These are phyloP conservation scores for Schoenoplectus triqueter DNA, from an alignment of 202 grass and related monocot genomes.

Conservation along the genomic window DNA sequence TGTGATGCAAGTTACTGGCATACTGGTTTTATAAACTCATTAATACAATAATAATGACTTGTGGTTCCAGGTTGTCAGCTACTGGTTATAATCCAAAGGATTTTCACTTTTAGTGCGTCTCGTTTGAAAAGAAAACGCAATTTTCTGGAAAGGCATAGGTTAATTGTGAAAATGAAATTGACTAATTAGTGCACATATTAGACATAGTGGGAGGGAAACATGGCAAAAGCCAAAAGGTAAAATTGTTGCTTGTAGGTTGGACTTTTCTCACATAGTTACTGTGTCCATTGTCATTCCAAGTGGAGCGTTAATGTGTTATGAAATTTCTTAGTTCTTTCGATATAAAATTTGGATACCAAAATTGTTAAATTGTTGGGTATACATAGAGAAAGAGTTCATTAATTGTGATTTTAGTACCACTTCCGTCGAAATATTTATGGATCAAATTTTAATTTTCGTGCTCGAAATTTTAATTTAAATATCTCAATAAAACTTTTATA, in stretches of 20 bases:
- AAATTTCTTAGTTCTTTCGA: not conserved
- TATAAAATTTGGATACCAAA: not conserved
- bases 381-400: too few relatives aligned
- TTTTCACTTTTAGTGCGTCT: not conserved
- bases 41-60: not conserved
- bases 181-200: constrained; percentile 24
- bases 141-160: not conserved
- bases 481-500: too few relatives aligned
- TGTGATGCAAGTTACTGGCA: not conserved
- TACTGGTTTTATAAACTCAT: not conserved
- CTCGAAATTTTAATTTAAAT: too few relatives aligned
- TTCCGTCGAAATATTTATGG: too few relatives aligned
- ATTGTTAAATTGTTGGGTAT: not conserved
- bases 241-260: constrained; percentile 39
- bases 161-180: not conserved
- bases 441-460: too few relatives aligned
- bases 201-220: constrained; percentile 24
- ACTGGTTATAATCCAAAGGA: not conserved
- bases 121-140: constrained; percentile 5
- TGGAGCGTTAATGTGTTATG: not conserved
- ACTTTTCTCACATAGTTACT: constrained; percentile 12
- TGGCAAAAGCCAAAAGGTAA: constrained; percentile 7
- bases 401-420: too few relatives aligned
- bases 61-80: not conserved
- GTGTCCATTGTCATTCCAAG: constrained; percentile 2